Base-by-base conservation (phyloP, 2,329 filamentous ascomycete species). In the Claviceps maximensis region DNA sequence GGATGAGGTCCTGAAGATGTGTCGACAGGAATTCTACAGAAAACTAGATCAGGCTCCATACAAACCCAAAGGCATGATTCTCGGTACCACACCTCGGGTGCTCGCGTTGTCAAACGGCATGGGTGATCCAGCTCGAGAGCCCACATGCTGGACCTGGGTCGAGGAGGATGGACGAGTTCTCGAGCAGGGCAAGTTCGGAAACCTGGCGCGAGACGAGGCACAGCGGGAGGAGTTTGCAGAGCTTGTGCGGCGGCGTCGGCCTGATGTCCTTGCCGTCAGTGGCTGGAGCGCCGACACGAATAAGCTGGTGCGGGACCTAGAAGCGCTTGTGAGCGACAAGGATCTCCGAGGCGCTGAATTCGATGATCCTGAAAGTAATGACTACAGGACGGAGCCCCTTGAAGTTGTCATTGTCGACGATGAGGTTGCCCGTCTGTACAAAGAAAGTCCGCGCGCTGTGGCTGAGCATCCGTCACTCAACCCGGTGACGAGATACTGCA, bases 41-140 rank as follows among this genome's bases (percentile, higher is more conserved):
- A 87, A 89, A 65, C 80, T 98, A 25, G 93, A 98, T 62, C 93
- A 98, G 69, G 90, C 93, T 9, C 93, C 93, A 0, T 95, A 90
- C 71, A 95, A 96, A 68, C 90, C 93, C 5, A 90, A 91, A 69
- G 90, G 89, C 10, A 89, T 96, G 80, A 79, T 89, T 21, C 75
- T 95, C 41, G 93, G 93, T 27, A 95, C 90, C 0, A 79, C 85
- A 7, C 90, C 93, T 47, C 85, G 91, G 33, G 89, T 96, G 5
- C 77, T 98, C 48, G 82, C 90, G 4, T 70, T 98, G 23, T 91
- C 90, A 3, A 94, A 90, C 60, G 93, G 93, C 52, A 83, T 84
- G 67, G 88, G 87, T 15, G 82, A 86, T 59, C 72, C 78, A 17
- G 71, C 69, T 52, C 81, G 89, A 41, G 91, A 96, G 58, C 86